Evolutionary conservation across 441 rosid genomes (phyloP).

Genomic region (Populus hybrid): DNA sequence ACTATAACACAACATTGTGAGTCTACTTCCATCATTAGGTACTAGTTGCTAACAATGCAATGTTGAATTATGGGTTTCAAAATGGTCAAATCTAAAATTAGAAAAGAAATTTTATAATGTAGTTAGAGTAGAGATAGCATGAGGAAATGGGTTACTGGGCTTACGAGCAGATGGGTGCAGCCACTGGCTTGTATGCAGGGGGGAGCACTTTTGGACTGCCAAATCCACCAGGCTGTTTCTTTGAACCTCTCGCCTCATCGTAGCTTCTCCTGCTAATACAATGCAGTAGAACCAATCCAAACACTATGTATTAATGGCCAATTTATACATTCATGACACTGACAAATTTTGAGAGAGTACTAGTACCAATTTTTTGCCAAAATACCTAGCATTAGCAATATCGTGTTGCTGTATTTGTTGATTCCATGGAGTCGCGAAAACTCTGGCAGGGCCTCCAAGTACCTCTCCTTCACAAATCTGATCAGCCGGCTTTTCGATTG

Average conservation of each 20-base stretch:
- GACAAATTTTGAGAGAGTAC: neutral
- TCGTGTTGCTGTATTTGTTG: constrained; percentile 33
- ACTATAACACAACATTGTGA: neutral
- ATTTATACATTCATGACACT: neutral
- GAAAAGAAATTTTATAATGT: neutral
- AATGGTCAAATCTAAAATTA: neutral
- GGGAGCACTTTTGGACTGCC: constrained; percentile 29
- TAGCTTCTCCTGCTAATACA: constrained; percentile 33
- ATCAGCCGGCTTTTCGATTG: neutral
- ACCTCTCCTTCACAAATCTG: constrained; percentile 7
- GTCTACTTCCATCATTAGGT: neutral
- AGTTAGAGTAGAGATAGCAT: neutral
- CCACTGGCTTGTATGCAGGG: constrained; percentile 36
- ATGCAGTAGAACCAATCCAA: neutral
- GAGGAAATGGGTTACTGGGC: constrained; percentile 8
- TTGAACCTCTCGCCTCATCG: constrained; percentile 34
- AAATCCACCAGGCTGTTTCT: constrained; percentile 29
- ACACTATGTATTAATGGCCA: neutral
- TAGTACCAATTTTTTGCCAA: neutral
- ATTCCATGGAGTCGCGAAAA: constrained; percentile 33
- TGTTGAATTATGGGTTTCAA: neutral
- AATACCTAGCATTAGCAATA: constrained; percentile 17
- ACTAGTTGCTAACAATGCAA: neutral
- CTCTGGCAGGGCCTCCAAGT: constrained; percentile 23
- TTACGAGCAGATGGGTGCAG: constrained; percentile 70